Evolutionary conservation across 352 stramenopile genomes (phyloP).

Genomic region (Phytophthora crassamura): DNA sequence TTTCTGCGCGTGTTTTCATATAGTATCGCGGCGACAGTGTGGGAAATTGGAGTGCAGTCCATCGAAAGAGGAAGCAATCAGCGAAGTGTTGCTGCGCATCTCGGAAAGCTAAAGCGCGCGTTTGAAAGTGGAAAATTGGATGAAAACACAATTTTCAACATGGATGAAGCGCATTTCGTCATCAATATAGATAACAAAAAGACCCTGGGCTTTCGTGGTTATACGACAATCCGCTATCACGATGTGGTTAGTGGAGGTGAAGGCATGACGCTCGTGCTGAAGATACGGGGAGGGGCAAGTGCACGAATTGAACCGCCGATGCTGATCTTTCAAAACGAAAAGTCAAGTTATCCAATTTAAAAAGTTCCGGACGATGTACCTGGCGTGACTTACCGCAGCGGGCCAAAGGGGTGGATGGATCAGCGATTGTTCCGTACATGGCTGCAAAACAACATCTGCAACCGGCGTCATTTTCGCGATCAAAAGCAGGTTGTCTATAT

Average conservation of each 20-base stretch:
- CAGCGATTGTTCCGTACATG: background rate
- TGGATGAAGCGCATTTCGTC: conserved; percentile 10
- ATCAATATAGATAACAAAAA: conserved; percentile 1
- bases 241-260: conserved; percentile 4
- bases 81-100: conserved; percentile 27
- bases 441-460: background rate
- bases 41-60: too few relatives aligned
- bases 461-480: background rate
- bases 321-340: background rate
- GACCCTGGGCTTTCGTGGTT: background rate
- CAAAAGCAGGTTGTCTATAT: background rate
- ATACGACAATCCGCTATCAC: background rate
- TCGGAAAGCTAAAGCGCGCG: background rate
- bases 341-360: background rate
- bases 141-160: background rate
- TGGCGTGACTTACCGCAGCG: background rate
- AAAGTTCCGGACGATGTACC: background rate
- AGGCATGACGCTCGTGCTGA: conserved; percentile 1
- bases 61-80: conserved; percentile 47
- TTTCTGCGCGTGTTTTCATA: too few relatives aligned
- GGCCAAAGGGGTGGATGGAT: conserved; percentile 5
- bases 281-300: background rate
- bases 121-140: background rate
- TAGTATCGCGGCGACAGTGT: too few relatives aligned
- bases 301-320: conserved; percentile 1